Conservation (phyloP, 495 filamentous ascomycete genomes). For the Daldinia vernicosa region DNA sequence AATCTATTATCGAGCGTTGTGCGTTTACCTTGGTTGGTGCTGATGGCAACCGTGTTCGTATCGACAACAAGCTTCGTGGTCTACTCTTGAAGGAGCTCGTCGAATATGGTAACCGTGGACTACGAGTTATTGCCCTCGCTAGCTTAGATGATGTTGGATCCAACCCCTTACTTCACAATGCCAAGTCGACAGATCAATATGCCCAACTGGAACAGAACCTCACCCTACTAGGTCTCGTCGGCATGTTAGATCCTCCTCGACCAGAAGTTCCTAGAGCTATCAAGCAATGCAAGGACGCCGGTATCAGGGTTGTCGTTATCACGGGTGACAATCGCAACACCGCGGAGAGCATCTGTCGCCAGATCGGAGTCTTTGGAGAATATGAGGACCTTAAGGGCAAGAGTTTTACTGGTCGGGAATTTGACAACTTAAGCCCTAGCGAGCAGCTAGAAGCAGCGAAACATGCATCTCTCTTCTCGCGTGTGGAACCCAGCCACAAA, state of each 20-base stretch:
- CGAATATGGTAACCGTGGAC: conserved; percentile 88
- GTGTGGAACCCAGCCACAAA: conserved; percentile 95
- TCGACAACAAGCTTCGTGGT: conserved; percentile 71
- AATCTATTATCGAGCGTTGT: conserved; percentile 92
- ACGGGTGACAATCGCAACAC: conserved; percentile 98
- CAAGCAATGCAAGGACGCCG: conserved; percentile 86
- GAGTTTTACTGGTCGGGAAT: conserved; percentile 94
- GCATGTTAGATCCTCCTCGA: conserved; percentile 97
- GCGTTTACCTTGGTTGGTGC: conserved; percentile 77
- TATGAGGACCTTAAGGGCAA: conserved; percentile 87
- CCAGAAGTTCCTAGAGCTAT: conserved; percentile 92
- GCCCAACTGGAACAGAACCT: conserved; percentile 87
- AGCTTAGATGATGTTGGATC: conserved; percentile 75
- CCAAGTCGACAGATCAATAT: conserved; percentile 86
- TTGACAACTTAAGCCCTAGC: conserved; percentile 80
- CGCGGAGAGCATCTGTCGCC: conserved; percentile 95
- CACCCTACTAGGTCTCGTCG: conserved; percentile 91
- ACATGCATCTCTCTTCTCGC: conserved; percentile 91
- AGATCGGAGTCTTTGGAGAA: conserved; percentile 90
- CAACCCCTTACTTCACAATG: conserved; percentile 73
- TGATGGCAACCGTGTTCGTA: conserved; percentile 74
- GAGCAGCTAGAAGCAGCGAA: conserved; percentile 86
- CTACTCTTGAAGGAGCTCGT: conserved; percentile 80
- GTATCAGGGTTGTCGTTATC: conserved; percentile 97
- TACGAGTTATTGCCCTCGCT: conserved; percentile 94